Conservation (phyloP, 768 basidiomycete species). For the Lyophyllum atratum region DNA sequence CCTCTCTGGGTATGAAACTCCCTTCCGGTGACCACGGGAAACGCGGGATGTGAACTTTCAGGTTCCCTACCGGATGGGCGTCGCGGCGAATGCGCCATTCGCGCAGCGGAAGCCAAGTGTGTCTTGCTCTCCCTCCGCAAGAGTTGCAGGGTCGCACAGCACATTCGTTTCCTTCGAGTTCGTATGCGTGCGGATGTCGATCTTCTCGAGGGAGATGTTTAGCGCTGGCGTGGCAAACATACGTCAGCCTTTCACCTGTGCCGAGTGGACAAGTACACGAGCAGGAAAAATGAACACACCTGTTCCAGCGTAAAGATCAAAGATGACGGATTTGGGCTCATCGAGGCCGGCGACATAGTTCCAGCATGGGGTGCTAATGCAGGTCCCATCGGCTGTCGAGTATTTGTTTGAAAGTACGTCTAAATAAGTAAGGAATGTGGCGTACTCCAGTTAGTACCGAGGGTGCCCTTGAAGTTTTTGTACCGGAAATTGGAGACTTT, state of each 20-base stretch:
- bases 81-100: slow-evolving; percentile 26
- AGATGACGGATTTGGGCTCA: slow-evolving; percentile 34
- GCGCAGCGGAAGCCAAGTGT: slow-evolving; percentile 33
- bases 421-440: neutral
- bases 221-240: slow-evolving; percentile 17
- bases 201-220: slow-evolving; percentile 25
- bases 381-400: slow-evolving; percentile 35
- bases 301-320: neutral
- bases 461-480: slow-evolving; percentile 36
- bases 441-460: slow-evolving; percentile 38
- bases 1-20: no score
- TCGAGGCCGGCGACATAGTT: slow-evolving; percentile 37
- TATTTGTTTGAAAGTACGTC: neutral
- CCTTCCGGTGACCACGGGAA: neutral
- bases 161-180: slow-evolving; percentile 26
- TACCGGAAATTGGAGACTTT: slow-evolving; percentile 34
- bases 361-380: slow-evolving; percentile 41
- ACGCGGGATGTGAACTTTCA: neutral
- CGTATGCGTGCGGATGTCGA: slow-evolving; percentile 29
- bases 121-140: slow-evolving; percentile 27
- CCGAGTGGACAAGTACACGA: no score
- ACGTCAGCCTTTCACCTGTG: no score
- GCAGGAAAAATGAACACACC: neutral
- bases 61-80: neutral
- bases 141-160: slow-evolving; percentile 31